Conservation (phyloP, 1,284 basidiomycete genomes). For the Stereum hirsutum region DNA sequence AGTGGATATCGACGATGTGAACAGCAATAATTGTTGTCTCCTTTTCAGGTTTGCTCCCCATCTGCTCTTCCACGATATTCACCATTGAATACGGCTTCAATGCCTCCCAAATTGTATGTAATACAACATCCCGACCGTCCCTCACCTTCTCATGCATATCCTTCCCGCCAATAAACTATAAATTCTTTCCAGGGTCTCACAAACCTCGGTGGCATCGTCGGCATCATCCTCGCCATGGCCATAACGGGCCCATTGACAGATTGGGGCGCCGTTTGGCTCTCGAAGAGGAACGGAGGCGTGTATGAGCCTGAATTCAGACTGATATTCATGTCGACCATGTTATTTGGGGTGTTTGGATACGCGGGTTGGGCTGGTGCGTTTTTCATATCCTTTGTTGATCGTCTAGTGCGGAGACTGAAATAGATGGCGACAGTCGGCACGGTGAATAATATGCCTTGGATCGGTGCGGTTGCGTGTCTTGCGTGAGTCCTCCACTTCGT, state of each 20-base stretch:
- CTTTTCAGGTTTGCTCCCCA: constrained; percentile 24
- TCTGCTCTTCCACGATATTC: constrained; percentile 34
- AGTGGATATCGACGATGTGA: constrained; percentile 4
- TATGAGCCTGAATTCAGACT: constrained; percentile 40
- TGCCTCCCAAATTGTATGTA: constrained; percentile 24
- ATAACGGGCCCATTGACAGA: constrained; percentile 34
- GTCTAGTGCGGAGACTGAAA: background rate
- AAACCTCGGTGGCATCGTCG: constrained; percentile 32
- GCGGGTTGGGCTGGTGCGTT: constrained; percentile 31
- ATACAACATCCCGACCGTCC: background rate
- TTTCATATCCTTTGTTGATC: background rate
- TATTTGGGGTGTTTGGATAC: constrained; percentile 34
- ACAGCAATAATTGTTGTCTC: background rate
- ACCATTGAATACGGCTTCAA: constrained; percentile 31
- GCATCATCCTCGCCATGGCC: constrained; percentile 28
- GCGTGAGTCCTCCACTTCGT: constrained; percentile 23
- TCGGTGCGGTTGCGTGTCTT: constrained; percentile 32
- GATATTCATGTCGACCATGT: constrained; percentile 30
- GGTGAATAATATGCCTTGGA: constrained; percentile 32
- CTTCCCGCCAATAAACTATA: background rate
- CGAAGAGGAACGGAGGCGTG: constrained; percentile 31
- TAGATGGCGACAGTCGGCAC: constrained; percentile 22
- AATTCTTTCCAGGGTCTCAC: constrained; percentile 21
- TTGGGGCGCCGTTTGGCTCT: constrained; percentile 30
- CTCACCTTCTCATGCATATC: background rate